These are phyloP conservation scores for Yamadazyma membranifaciens DNA, from an alignment of 1,139 yeast genomes.

Conservation along the genomic window DNA sequence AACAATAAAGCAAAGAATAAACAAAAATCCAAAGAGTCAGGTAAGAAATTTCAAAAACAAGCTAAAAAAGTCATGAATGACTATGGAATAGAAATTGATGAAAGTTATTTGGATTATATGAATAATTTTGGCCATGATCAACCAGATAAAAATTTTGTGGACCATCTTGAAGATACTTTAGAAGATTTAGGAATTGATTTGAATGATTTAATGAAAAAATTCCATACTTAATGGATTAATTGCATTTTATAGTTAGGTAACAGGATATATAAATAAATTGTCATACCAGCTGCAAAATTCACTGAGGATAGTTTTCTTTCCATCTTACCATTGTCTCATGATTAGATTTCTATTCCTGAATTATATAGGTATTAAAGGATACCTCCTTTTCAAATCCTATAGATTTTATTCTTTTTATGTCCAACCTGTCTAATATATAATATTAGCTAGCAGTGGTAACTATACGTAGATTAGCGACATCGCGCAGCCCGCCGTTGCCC, in stretches of 20 bases:
- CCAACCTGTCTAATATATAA: too few species aligned
- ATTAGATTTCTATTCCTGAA: too few species aligned
- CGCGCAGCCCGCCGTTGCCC: too few species aligned
- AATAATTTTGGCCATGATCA: conserved; percentile 9
- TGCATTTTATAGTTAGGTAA: background rate
- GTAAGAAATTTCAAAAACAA: conserved; percentile 12
- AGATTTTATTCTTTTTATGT: too few species aligned
- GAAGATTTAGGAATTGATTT: conserved; percentile 6
- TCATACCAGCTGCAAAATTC: too few species aligned
- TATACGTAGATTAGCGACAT: too few species aligned
- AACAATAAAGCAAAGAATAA: conserved; percentile 2
- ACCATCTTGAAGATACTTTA: conserved; percentile 22
- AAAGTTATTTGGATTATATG: conserved; percentile 15
- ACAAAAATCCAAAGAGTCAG: conserved; percentile 3
- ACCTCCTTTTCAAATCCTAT: too few species aligned
- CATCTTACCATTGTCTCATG: too few species aligned
- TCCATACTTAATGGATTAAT: background rate
- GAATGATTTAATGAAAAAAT: conserved; percentile 5
- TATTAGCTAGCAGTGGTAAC: too few species aligned
- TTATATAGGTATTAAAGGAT: too few species aligned
- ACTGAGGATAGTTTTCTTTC: too few species aligned
- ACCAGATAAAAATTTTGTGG: conserved; percentile 4
- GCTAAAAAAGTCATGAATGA: conserved; percentile 15
- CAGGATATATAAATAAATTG: too few species aligned
- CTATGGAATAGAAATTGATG: conserved; percentile 18